phyloP scores from a whole-genome alignment of 208 protist species.

The Wallacemonas sp. region DNA sequence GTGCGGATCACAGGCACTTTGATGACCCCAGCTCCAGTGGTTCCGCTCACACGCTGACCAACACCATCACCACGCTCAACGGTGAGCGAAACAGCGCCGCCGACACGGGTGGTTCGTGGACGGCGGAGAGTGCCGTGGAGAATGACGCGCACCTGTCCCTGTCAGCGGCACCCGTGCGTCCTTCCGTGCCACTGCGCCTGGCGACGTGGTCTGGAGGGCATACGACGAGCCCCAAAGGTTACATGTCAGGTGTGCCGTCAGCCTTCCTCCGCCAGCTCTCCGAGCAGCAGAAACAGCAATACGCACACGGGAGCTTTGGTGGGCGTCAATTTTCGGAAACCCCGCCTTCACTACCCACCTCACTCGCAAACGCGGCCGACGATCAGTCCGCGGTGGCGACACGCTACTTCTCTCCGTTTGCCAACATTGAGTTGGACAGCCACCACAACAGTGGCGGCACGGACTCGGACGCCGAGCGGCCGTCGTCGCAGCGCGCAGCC shows the following conservation, averaged over 20 bases:
- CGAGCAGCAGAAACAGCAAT: no score
- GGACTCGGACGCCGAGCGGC: neutral
- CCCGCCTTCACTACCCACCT: neutral
- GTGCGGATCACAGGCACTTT: neutral
- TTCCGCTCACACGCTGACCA: no score
- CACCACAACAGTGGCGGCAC: neutral
- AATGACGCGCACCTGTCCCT: constrained; percentile 9
- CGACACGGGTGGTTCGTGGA: neutral
- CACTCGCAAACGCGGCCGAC: neutral
- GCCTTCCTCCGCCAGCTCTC: neutral
- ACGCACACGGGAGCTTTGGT: no score
- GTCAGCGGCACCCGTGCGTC: neutral
- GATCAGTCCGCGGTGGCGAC: neutral
- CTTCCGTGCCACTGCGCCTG: neutral
- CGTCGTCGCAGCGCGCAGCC: neutral
- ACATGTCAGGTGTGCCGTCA: neutral
- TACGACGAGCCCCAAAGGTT: neutral
- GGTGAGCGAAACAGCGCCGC: no score
- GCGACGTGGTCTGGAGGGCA: constrained; percentile 6
- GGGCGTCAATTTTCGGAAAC: neutral
- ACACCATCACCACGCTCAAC: no score
- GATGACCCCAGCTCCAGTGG: neutral
- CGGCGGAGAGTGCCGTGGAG: no score
- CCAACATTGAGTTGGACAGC: neutral
- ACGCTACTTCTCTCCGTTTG: neutral